Evolutionary conservation across 768 basidiomycete genomes (phyloP), one percentile per base, ranked within the genome.

Genomic region (Lentinula aciculospora): DNA sequence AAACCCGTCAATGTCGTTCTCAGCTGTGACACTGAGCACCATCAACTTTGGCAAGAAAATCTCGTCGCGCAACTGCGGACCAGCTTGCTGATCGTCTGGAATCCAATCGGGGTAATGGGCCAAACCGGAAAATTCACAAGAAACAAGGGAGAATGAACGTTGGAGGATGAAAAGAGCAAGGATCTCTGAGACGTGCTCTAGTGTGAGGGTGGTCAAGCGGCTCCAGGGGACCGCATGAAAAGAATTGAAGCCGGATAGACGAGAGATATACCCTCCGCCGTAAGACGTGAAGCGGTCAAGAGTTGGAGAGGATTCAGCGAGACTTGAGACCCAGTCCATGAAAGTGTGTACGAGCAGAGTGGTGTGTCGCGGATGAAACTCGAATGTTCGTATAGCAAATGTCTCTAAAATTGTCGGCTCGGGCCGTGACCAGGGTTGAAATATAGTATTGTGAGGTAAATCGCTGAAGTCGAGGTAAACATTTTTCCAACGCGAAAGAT

Each of bases 391-490:
- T 19, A 40, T 31, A 56, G 55, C 25, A 17, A 56, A 23, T 9
- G 21, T 56, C 13, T 44, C 28, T 19, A 42, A 15, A 12, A 40
- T 27, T 10, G 31, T 15, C 19, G 12, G 7, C 21, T 46, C 27
- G 21, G 29, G 25, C 10, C 21, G 31, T 1, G 31, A 32, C 12
- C 13, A 32, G 15, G 49, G 49, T 12, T 8, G 7, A 15, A 56
- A 56, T 8, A 5, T 9, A 3, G 32, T 21, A 17, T 44, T 46
- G 28, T 44, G 28, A 15, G 55, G 55, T 23, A 56, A 12, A n/a
- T 46, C 29, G 32, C 55, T 56, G 28, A 56, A 28, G 17, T 56
- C 55, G 5, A 56, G 28, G 15, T 56, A 56, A 8, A 56, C 55
- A 37, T 44, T 23, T 17, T 23, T 19, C 55, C 55, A 56, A 4